Conservation (phyloP, 129 eudicot genomes). For the Calendula officinalis region DNA sequence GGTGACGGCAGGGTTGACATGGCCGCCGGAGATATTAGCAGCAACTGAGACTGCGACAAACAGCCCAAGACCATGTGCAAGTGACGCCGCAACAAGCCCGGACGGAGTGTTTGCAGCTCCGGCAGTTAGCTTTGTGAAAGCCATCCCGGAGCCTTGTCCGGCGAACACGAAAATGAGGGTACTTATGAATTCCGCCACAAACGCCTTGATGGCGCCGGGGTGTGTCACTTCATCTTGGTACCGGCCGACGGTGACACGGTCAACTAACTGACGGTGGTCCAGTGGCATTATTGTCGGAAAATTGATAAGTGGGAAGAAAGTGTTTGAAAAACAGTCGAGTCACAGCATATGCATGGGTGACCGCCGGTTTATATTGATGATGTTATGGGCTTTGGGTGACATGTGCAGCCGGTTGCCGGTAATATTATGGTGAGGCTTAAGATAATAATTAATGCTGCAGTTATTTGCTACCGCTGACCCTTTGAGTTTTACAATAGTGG, state of each 20-base stretch:
- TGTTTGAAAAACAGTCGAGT: not conserved
- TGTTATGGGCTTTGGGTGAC: conserved; percentile 13
- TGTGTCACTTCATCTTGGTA: conserved; percentile 42
- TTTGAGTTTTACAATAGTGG: not conserved
- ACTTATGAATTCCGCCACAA: conserved; percentile 52
- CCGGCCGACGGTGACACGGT: conserved; percentile 44
- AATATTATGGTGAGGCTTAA: not conserved
- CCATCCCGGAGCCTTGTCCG: conserved; percentile 62
- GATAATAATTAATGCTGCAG: not conserved
- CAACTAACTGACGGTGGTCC: conserved; percentile 11
- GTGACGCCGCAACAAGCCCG: conserved; percentile 48
- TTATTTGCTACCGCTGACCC: not conserved
- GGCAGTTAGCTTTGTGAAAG: conserved; percentile 40
- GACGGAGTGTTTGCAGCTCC: conserved; percentile 33
- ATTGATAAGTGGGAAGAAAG: not conserved
- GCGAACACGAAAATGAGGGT: conserved; percentile 62
- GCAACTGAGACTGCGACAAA: conserved; percentile 53
- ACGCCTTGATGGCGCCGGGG: conserved; percentile 49
- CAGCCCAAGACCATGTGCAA: conserved; percentile 52
- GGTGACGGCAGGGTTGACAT: conserved; percentile 65
- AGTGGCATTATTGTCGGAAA: conserved; percentile 27
- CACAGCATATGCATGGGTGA: conserved; percentile 13
- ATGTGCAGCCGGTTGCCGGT: conserved; percentile 46
- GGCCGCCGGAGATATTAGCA: conserved; percentile 63
- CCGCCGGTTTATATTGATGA: conserved; percentile 30